Percentiles rank a stretch among this genome's conserved stretches.
Evolutionary conservation across 2,329 filamentous ascomycete species (phyloP).

Genomic region (Plenodomus biglobosus): DNA sequence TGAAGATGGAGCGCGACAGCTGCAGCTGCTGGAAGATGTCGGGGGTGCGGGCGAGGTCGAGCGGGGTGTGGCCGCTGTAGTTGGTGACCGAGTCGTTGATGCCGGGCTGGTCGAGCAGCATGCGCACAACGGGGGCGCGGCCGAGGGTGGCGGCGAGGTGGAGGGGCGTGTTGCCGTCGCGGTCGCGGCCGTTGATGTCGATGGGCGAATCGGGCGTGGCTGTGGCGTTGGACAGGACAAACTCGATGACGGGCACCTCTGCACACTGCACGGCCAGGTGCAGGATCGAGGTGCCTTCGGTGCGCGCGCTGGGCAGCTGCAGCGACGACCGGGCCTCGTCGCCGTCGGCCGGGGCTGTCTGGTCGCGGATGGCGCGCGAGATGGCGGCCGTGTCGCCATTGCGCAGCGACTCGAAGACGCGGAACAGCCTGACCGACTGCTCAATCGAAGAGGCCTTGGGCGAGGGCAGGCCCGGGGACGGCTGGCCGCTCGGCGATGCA

Average conservation of each 20-base stretch:
- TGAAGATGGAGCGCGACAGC: slow-evolving; percentile 83
- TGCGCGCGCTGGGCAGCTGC: slow-evolving; percentile 43
- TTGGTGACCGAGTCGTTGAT: slow-evolving; percentile 91
- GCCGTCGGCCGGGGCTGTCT: slow-evolving; percentile 50
- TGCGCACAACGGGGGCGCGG: slow-evolving; percentile 74
- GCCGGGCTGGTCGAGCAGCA: slow-evolving; percentile 76
- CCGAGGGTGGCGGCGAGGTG: slow-evolving; percentile 86
- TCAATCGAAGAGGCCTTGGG: slow-evolving; percentile 63
- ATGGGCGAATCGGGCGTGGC: slow-evolving; percentile 60
- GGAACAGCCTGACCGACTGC: slow-evolving; percentile 91
- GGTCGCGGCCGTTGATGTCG: slow-evolving; percentile 87
- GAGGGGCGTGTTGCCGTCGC: slow-evolving; percentile 90
- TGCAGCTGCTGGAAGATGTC: slow-evolving; percentile 97
- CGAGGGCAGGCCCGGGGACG: slow-evolving; percentile 31
- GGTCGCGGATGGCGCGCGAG: slow-evolving; percentile 77
- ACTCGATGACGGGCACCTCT: slow-evolving; percentile 88
- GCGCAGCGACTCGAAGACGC: slow-evolving; percentile 87
- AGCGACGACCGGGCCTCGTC: slow-evolving; percentile 56
- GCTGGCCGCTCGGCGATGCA: slow-evolving; percentile 18
- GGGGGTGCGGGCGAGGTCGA: slow-evolving; percentile 86
- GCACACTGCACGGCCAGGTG: slow-evolving; percentile 96
- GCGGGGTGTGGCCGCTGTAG: slow-evolving; percentile 77
- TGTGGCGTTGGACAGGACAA: slow-evolving; percentile 71
- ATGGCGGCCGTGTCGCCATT: slow-evolving; percentile 90
- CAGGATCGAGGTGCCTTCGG: slow-evolving; percentile 85